Base-by-base conservation (phyloP, 345 rosid genomes). In the Aegle marmelos region DNA sequence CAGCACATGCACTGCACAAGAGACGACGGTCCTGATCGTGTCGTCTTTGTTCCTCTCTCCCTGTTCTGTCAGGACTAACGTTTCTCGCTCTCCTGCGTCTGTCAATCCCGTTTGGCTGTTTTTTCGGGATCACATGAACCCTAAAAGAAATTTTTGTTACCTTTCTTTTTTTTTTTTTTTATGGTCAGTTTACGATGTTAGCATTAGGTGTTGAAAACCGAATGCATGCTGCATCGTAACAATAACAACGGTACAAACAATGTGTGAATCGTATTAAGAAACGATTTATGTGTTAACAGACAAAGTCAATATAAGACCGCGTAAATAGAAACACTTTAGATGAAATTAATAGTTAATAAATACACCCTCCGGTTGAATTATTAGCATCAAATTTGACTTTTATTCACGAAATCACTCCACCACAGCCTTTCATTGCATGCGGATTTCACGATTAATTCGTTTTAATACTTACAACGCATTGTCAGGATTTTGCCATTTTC, bases 121-220 rank as follows among this genome's bases (percentile, higher is more conserved):
- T 68, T 16, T 14, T 65, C 19, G 39, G 41, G 65, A 74, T 74
- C 79, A 79, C 79, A 79, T 61, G 70, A 36, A 68, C 31, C 66
- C 45, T 48, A 6, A 30, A 9, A 14, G 3, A 60, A 25, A 28
- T 30, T 61, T 28, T 61, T 61, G 16, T 50, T 50, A 16, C 14
- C 11, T 0, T 10, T 41, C 14, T 41, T 0, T 10, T 41, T 2
- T 2, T 41, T 0, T 41, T 10, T 2, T 0, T 37, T 0, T 37
- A 37, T 10, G 2, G 13, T 3, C 4, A 45, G 13, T 45, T 45
- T 11, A 45, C 50, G 13, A 45, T 60, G 14, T 60, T 27, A 25
- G 13, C 13, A 60, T 25, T 25, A 60, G 27, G 33, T 27, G 21
- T 27, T 28, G 21, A 62, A 13, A 60, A 62, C 24, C 3, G 61